These are phyloP conservation scores for Vicia villosa DNA, from an alignment of 306 rosid genomes.

Conservation along the genomic window DNA sequence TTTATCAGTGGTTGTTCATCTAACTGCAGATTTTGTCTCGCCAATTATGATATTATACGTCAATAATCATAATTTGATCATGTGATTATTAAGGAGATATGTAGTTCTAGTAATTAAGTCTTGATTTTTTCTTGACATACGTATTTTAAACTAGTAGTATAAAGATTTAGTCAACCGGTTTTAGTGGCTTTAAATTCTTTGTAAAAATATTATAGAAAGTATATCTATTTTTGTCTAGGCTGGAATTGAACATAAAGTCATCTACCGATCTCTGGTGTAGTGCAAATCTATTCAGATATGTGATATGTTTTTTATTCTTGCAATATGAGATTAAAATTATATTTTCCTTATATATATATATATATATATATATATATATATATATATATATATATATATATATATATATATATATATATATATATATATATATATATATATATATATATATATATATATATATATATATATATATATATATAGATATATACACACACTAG, in stretches of 20 bases:
- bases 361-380: too few relatives aligned
- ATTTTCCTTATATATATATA: too few relatives aligned
- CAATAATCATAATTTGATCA: conserved; percentile 36
- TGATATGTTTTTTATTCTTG: too few relatives aligned
- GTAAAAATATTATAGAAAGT: neutral
- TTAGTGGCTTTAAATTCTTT: conserved; percentile 36
- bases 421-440: too few relatives aligned
- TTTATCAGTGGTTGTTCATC: conserved; percentile 50
- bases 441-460: too few relatives aligned
- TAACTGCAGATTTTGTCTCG: conserved; percentile 61
- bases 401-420: too few relatives aligned
- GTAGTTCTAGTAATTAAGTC: conserved; percentile 8
- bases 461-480: too few relatives aligned
- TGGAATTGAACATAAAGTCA: neutral
- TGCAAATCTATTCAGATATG: neutral
- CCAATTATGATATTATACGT: conserved; percentile 26
- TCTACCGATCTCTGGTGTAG: neutral
- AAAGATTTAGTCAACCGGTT: conserved; percentile 38
- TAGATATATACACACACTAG: too few relatives aligned
- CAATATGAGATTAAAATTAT: too few relatives aligned
- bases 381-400: too few relatives aligned
- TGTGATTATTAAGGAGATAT: conserved; percentile 38
- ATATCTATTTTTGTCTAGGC: neutral
- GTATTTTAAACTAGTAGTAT: conserved; percentile 9
- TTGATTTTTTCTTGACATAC: conserved; percentile 22